phyloP scores from a whole-genome alignment of 768 basidiomycete genomes.

The Crassisporium funariophilum region DNA sequence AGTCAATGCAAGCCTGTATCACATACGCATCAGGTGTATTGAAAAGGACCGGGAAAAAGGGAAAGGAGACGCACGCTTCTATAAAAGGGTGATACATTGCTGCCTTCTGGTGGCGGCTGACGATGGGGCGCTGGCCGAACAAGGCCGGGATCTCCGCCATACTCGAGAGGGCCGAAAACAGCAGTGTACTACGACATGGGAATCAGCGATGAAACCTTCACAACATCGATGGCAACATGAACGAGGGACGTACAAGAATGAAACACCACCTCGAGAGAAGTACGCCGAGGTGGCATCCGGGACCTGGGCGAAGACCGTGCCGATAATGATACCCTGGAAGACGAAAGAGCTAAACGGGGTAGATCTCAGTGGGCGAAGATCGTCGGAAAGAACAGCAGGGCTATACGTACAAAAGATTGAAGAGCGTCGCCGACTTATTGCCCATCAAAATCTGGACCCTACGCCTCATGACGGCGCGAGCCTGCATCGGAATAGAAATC shows the following conservation, averaged over 20 bases:
- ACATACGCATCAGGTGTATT: too few species aligned
- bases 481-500: conserved; percentile 46
- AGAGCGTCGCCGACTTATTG: conserved; percentile 36
- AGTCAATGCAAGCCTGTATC: too few species aligned
- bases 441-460: conserved; percentile 48
- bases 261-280: conserved; percentile 79
- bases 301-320: conserved; percentile 64
- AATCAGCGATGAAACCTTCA: neutral
- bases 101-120: conserved; percentile 55
- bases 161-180: conserved; percentile 58
- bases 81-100: conserved; percentile 53
- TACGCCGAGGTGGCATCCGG: conserved; percentile 57
- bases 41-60: too few species aligned
- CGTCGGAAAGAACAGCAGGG: neutral
- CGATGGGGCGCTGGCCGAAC: conserved; percentile 63
- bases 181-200: conserved; percentile 45
- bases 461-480: conserved; percentile 44
- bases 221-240: neutral
- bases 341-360: conserved; percentile 50
- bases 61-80: conserved; percentile 53
- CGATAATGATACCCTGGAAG: conserved; percentile 53
- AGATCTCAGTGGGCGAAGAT: neutral
- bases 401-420: conserved; percentile 35
- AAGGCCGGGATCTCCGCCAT: conserved; percentile 73
- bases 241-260: conserved; percentile 66